Evolutionary conservation across 306 rosid genomes (phyloP).

Genomic region (Acacia crassicarpa): DNA sequence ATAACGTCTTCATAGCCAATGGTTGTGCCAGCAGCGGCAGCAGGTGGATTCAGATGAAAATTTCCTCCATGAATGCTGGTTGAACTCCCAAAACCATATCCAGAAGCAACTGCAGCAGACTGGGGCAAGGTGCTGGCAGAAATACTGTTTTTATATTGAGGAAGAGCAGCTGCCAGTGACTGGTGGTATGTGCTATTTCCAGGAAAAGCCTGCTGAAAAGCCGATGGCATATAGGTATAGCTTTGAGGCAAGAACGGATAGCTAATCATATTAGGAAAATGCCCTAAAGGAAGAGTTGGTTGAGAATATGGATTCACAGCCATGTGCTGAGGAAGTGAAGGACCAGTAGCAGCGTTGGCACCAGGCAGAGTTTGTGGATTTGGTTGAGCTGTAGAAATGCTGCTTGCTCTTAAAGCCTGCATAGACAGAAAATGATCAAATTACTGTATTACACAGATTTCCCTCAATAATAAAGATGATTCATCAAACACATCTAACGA

Average conservation of each 20-base stretch:
- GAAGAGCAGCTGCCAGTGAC: slow-evolving; percentile 90
- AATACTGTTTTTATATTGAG: slow-evolving; percentile 91
- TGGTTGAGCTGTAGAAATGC: slow-evolving; percentile 71
- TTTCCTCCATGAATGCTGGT: slow-evolving; percentile 91
- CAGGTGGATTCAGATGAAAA: slow-evolving; percentile 72
- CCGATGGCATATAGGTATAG: slow-evolving; percentile 96
- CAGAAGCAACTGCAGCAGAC: slow-evolving; percentile 82
- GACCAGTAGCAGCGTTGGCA: slow-evolving; percentile 78
- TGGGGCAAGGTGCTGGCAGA: slow-evolving; percentile 97
- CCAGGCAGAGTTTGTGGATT: slow-evolving; percentile 65
- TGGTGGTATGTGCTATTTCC: slow-evolving; percentile 96
- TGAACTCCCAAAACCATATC: slow-evolving; percentile 91
- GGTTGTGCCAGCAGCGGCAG: slow-evolving; percentile 77
- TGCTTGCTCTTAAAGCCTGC: slow-evolving; percentile 79
- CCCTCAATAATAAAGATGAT: not conserved
- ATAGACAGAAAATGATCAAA: slow-evolving; percentile 22
- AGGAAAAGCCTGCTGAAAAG: slow-evolving; percentile 92
- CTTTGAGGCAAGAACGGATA: slow-evolving; percentile 98
- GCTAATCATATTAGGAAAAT: slow-evolving; percentile 88
- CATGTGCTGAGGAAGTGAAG: slow-evolving; percentile 91
- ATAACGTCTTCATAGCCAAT: slow-evolving; percentile 83
- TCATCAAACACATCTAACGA: not conserved
- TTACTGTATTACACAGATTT: slow-evolving; percentile 13
- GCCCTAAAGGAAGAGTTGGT: slow-evolving; percentile 89
- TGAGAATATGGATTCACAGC: slow-evolving; percentile 96